Evolutionary conservation across 75 land plant genomes (phyloP).

Genomic region (Azolla pinnata): DNA sequence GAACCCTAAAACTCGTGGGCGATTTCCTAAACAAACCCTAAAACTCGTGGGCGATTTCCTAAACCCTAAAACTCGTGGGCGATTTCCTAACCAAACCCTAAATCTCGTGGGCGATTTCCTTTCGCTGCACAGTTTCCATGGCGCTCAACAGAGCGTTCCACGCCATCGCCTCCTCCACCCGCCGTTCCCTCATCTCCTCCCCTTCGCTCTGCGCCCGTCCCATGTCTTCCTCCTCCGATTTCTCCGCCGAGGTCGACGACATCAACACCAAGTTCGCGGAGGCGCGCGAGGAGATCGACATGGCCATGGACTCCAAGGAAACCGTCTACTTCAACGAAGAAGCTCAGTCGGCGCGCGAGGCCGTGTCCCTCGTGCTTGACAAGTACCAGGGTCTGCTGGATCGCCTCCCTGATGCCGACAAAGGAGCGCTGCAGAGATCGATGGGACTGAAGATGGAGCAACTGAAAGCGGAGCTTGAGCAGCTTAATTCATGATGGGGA

Average conservation of each 20-base stretch:
- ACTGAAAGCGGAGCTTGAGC: slow-evolving; percentile 83
- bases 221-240: no score
- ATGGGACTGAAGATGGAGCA: slow-evolving; percentile 99
- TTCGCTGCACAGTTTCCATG: no score
- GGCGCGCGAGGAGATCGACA: slow-evolving; percentile 87
- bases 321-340: slow-evolving; percentile 96
- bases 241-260: slow-evolving; percentile 49
- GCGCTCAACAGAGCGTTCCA: no score
- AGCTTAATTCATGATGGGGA: slow-evolving; percentile 55
- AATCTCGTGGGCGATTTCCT: no score
- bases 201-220: no score
- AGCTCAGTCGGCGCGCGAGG: slow-evolving; percentile 56
- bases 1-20: no score
- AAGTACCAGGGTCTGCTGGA: slow-evolving; percentile 46
- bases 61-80: no score
- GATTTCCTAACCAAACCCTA: no score
- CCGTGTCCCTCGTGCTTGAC: slow-evolving; percentile 46
- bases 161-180: no score
- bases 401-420: slow-evolving; percentile 48
- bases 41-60: no score
- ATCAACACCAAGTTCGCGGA: slow-evolving; percentile 91
- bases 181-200: no score
- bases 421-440: slow-evolving; percentile 56
- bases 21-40: no score
- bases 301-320: slow-evolving; percentile 89